Evolutionary conservation across 2,329 filamentous ascomycete genomes (phyloP).

Genomic region (Colletotrichum camelliae): DNA sequence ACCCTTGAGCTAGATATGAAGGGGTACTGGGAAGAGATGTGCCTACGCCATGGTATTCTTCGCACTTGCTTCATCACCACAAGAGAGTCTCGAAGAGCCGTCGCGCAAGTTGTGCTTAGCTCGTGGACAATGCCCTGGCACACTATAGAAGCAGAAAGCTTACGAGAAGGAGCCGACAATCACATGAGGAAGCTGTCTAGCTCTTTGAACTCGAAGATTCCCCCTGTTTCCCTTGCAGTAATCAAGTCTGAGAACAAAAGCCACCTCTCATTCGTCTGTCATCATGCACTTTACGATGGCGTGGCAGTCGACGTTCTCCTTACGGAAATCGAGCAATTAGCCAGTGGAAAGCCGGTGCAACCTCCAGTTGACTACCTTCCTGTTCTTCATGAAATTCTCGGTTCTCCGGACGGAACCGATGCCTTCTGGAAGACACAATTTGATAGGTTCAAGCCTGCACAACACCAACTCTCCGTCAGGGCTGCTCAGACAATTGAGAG

Average conservation of each 20-base stretch:
- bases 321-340: constrained; percentile 69
- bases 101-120: constrained; percentile 73
- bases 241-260: constrained; percentile 34
- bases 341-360: constrained; percentile 51
- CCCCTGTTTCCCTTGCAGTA: constrained; percentile 50
- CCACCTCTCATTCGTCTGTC: constrained; percentile 60
- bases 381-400: constrained; percentile 67
- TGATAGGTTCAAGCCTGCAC: constrained; percentile 45
- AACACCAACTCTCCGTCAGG: neutral
- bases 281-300: constrained; percentile 89
- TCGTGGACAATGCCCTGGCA: constrained; percentile 48
- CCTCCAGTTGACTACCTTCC: constrained; percentile 60
- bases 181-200: constrained; percentile 45
- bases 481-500: too few relatives aligned
- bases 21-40: constrained; percentile 66
- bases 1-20: constrained; percentile 56
- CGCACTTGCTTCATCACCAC: constrained; percentile 78
- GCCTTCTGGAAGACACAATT: constrained; percentile 71
- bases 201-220: constrained; percentile 48
- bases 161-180: constrained; percentile 41
- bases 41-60: constrained; percentile 74
- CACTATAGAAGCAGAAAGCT: constrained; percentile 32
- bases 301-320: constrained; percentile 75
- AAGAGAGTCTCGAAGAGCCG: constrained; percentile 62
- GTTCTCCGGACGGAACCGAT: constrained; percentile 53